Conservation (phyloP, 441 rosid genomes). For the Croton laevigatus region DNA sequence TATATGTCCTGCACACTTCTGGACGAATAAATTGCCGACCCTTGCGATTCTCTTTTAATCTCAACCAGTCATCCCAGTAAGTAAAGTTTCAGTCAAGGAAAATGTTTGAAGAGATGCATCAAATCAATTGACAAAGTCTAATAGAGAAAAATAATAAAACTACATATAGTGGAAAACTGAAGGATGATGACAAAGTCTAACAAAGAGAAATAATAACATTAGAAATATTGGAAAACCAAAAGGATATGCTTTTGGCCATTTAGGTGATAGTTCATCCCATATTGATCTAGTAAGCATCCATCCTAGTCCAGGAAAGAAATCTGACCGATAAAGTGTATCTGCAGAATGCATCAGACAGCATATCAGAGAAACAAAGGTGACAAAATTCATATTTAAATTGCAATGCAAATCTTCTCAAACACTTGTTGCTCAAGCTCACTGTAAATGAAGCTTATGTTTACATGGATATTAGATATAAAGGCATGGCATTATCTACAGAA, state of each 20-base stretch:
- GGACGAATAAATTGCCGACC: conserved; percentile 92
- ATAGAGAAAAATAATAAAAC: conserved; percentile 18
- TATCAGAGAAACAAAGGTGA: conserved; percentile 21
- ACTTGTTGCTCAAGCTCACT: background rate
- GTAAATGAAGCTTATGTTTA: conserved; percentile 10
- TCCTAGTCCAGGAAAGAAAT: conserved; percentile 98
- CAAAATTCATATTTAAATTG: background rate
- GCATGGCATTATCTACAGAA: background rate
- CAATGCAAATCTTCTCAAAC: conserved; percentile 12
- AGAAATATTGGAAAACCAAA: conserved; percentile 7
- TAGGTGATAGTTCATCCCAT: conserved; percentile 97
- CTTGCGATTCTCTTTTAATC: conserved; percentile 81
- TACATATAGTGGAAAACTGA: background rate
- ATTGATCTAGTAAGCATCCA: conserved; percentile 86
- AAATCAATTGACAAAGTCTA: conserved; percentile 5
- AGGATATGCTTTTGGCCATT: conserved; percentile 99
- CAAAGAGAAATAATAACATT: conserved; percentile 17
- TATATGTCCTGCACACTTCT: conserved; percentile 97
- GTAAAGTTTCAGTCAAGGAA: conserved; percentile 76
- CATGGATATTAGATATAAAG: background rate
- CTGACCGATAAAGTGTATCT: conserved; percentile 90
- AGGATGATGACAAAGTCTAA: conserved; percentile 29
- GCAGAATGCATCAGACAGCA: conserved; percentile 33
- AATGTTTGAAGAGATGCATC: conserved; percentile 20
- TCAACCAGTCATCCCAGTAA: conserved; percentile 99